phyloP scores from a whole-genome alignment of 768 basidiomycete species.

The Boletus sp. region DNA sequence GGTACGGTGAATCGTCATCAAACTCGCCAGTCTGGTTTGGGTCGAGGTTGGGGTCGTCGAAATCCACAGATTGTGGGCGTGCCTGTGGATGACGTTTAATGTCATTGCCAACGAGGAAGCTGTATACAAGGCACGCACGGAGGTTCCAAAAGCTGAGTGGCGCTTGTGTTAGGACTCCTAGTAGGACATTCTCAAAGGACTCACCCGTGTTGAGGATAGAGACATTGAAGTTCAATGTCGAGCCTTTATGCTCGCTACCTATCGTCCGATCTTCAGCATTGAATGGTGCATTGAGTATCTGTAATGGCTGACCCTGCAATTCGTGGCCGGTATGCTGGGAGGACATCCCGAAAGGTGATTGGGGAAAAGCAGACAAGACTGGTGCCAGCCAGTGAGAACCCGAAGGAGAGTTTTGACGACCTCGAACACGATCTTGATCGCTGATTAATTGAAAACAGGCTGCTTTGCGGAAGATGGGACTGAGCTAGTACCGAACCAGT shows the following conservation, averaged over 20 bases:
- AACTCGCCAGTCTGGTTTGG: conserved; percentile 3
- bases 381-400: neutral
- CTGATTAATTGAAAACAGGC: neutral
- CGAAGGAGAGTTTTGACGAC: neutral
- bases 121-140: neutral
- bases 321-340: neutral
- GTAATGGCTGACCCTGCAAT: neutral
- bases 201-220: neutral
- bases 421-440: neutral
- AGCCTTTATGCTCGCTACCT: neutral
- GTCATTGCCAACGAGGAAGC: neutral
- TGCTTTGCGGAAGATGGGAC: neutral
- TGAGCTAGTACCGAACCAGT: neutral
- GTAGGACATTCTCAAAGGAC: neutral
- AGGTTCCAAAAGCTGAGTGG: neutral
- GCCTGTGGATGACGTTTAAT: neutral
- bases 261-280: neutral
- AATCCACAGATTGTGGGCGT: neutral
- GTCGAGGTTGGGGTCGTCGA: conserved; percentile 30
- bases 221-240: neutral
- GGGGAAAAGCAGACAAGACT: neutral
- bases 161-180: neutral
- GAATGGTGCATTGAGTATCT: neutral
- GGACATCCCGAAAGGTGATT: neutral
- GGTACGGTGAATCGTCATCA: conserved; percentile 70